These are phyloP conservation scores for Saccharomycopsis oosterbeekiorum DNA, from an alignment of 805 yeast genomes.

Conservation along the genomic window DNA sequence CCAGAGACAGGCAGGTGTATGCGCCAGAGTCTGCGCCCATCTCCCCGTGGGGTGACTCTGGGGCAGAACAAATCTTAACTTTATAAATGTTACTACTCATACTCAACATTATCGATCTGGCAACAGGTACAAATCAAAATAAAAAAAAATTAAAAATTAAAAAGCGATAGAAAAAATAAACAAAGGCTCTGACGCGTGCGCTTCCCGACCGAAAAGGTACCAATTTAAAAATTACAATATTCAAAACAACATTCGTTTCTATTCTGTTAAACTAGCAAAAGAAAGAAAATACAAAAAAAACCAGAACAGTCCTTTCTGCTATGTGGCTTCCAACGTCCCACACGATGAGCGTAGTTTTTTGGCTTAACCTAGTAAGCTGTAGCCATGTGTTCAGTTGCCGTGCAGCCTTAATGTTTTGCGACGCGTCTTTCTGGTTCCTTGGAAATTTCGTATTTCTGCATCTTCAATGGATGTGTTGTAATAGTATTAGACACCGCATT, in stretches of 20 bases:
- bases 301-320: neutral
- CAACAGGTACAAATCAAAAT: too few species aligned
- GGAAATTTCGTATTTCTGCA: neutral
- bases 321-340: neutral
- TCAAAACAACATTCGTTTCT: too few species aligned
- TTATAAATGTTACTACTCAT: too few species aligned
- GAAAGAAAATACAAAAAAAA: neutral
- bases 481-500: neutral
- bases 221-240: too few species aligned
- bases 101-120: too few species aligned
- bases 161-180: neutral
- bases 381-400: neutral
- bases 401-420: neutral
- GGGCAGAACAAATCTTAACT: neutral
- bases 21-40: too few species aligned
- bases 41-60: neutral
- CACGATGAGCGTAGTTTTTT: neutral
- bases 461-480: neutral
- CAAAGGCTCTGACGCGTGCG: neutral
- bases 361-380: neutral
- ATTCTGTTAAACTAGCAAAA: neutral
- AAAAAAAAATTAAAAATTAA: too few species aligned
- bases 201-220: too few species aligned
- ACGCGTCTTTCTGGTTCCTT: neutral
- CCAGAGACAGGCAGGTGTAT: too few species aligned